Evolutionary conservation across 2,329 filamentous ascomycete genomes (phyloP).

Genomic region (Pyrenochaeta sp.): DNA sequence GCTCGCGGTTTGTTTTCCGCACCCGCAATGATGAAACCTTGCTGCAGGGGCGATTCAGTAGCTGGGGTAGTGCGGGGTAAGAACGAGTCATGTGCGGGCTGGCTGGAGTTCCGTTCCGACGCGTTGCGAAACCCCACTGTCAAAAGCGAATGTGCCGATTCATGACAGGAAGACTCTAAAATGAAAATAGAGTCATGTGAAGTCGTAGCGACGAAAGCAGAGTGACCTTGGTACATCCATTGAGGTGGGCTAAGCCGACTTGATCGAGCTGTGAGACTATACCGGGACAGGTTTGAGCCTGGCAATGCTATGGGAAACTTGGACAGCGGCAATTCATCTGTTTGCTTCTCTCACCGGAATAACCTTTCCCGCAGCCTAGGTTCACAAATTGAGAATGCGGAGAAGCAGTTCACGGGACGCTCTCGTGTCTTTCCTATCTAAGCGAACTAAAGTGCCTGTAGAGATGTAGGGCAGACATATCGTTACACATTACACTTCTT

Average conservation of each 20-base stretch:
- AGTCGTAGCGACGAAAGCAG: too few species aligned
- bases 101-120: not conserved
- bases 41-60: not conserved
- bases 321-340: not conserved
- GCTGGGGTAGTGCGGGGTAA: not conserved
- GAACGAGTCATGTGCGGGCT: constrained; percentile 4
- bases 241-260: too few species aligned
- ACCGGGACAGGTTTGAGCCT: too few species aligned
- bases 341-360: constrained; percentile 4
- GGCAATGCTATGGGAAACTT: not conserved
- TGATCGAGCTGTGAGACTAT: too few species aligned
- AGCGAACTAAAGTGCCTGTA: too few species aligned
- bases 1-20: constrained; percentile 41
- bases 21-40: not conserved
- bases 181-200: too few species aligned
- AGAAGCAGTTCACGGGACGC: constrained; percentile 10
- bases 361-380: constrained; percentile 3
- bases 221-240: too few species aligned
- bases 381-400: constrained; percentile 7
- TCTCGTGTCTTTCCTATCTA: not conserved
- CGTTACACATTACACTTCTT: not conserved
- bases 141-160: too few species aligned
- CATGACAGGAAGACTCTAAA: too few species aligned
- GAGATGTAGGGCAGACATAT: too few species aligned
- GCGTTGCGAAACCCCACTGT: too few species aligned